Evolutionary conservation across 768 basidiomycete genomes (phyloP), one percentile per base, ranked within the genome.

Genomic region (Punctularia strigosozonata): DNA sequence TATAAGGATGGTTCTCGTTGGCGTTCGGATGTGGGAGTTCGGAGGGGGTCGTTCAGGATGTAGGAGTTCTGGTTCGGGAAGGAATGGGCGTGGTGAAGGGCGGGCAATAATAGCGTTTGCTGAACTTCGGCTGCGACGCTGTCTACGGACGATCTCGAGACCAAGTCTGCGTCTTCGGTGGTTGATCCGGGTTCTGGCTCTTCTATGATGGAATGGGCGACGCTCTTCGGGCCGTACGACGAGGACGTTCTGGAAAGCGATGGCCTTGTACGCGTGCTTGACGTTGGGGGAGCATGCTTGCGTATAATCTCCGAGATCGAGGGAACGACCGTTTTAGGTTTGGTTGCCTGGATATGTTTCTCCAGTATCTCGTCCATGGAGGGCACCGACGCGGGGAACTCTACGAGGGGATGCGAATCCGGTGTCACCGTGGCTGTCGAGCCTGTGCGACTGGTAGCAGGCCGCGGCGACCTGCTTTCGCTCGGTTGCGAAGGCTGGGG

Each of bases 231-330:
- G 15, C 53, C 46, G 31, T 65, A 64, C 42, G 66, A 10, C 8
- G 70, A 53, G 4, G 75, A 69, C 25, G 68, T 61, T 30, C 68
- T 68, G 46, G 48, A 47, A 42, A 61, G 59, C n/a, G 69, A 49
- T 22, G 26, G 26, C 26, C 68, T 64, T n/a, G 67, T 59, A 28
- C 71, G 68, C 21, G 55, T 56, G 48, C 73, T 75, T 36, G 62
- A 60, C 46, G 71, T 63, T 17, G 62, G 65, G n/a, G 83, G 82
- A 3, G 78, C 77, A 60, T 89, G 77, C 20, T 72, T 72, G 21
- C 81, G 77, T 43, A 91, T 90, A 43, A 91, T 91, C 41, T 91
- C 87, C 28, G 80, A 82, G 53, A 91, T 91, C 12, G 85, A 84
- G 34, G 88, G 87, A 5, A 77, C 73, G 36, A 80, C 53, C 15